Base-by-base conservation (phyloP, 495 filamentous ascomycete species). In the Penicillium angulare region DNA sequence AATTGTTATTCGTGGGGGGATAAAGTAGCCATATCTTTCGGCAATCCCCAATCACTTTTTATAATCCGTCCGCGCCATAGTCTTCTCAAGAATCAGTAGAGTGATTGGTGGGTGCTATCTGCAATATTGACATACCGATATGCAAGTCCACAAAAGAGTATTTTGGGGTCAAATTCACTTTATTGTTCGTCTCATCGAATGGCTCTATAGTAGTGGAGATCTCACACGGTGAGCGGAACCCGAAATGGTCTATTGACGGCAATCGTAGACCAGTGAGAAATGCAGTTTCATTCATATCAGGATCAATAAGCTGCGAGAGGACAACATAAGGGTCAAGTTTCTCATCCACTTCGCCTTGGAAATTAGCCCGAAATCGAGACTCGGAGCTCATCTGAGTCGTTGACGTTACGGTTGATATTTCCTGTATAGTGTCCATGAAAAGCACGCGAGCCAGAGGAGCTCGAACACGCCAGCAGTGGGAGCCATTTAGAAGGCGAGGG, bases 141-240 rank as follows among this genome's bases (percentile, higher is more conserved):
- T 59, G 52, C 21, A 59, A 47, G 49, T 59, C 56, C 18, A 52
- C 46, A 39, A 50, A 52, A 8, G 56, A 39, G 42, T 36, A 59
- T 38, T 56, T 50, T 22, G 52, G 51, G 3, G 56, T 59, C 22
- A 59, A 24, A 38, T 55, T 50, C 1, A 59, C 32, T 38, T 59
- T 52, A 29, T 41, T 27, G 17, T 53, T 52, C 18, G 31, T 40
- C 33, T 50, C 46, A 17, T 51, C 40, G 24, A 50, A 50, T 7
- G 56, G 53, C 7, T 55, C 56, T 12, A 55, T 43, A 35, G 43
- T n/a, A 17, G 23, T 17, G 15, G 16, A 43, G 10, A 59, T 32
- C 21, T 47, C 32, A 32, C 12, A 20, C 4, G 56, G 56, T 17
- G 21, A 32, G 23, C 35, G 43, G 26, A 59, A 47, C 17, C 39